These are phyloP conservation scores for Suillus lakei DNA, from an alignment of 768 basidiomycete genomes.

Conservation along the genomic window DNA sequence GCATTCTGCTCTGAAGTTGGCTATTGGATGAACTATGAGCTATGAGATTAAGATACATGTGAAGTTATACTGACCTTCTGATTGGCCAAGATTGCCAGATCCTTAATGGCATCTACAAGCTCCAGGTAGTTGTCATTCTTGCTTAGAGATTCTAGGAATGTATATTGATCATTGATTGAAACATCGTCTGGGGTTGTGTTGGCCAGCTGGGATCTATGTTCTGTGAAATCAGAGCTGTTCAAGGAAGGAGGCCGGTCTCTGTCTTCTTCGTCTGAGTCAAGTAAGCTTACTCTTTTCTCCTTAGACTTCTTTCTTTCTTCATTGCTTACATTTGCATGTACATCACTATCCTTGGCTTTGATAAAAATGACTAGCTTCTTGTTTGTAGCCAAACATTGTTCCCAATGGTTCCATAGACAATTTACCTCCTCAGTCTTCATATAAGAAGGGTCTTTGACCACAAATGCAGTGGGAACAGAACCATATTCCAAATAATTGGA, in stretches of 20 bases:
- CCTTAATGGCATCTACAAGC: not conserved
- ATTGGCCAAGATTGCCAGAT: not conserved
- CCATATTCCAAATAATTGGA: not conserved
- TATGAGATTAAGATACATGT: not conserved
- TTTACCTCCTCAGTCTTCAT: not conserved
- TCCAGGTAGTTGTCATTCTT: not conserved
- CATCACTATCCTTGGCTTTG: not conserved
- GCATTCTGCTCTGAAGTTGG: not conserved
- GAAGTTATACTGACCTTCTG: not conserved
- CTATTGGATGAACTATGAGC: not conserved
- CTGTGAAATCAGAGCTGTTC: not conserved
- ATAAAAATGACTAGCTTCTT: not conserved
- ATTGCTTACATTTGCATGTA: rapidly evolving
- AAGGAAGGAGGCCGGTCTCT: not conserved
- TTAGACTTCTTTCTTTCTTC: not conserved
- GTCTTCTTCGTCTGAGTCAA: not conserved
- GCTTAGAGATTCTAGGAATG: not conserved
- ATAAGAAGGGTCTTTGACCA: not conserved
- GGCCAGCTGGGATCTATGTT: not conserved
- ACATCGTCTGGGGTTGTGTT: not conserved
- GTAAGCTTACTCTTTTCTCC: not conserved
- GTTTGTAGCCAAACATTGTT: not conserved
- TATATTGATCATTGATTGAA: not conserved
- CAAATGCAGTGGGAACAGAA: not conserved
- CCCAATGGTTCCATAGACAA: not conserved